These are phyloP conservation scores for Fusarium mundagurra DNA, from an alignment of 2,329 filamentous ascomycete species.

Conservation along the genomic window DNA sequence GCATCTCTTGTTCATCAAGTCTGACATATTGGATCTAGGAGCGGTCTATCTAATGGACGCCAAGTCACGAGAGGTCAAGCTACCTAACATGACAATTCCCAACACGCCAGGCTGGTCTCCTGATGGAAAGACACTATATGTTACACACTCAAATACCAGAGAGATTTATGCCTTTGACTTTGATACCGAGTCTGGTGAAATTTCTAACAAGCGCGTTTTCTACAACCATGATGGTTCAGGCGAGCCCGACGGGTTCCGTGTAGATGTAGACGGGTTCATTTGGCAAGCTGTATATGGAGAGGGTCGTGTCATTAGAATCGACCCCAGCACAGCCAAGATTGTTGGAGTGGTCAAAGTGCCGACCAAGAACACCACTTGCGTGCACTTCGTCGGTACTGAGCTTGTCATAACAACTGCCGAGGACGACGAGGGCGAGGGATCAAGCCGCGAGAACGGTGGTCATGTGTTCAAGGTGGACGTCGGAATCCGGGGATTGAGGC, in stretches of 20 bases:
- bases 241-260: slow-evolving; percentile 84
- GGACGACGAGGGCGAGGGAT: slow-evolving; percentile 72
- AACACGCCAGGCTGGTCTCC: slow-evolving; percentile 86
- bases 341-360: slow-evolving; percentile 80
- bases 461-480: slow-evolving; percentile 82
- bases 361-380: slow-evolving; percentile 82
- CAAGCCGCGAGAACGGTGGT: slow-evolving; percentile 73
- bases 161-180: slow-evolving; percentile 82
- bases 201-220: slow-evolving; percentile 76
- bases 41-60: slow-evolving; percentile 77
- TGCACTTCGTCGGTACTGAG: slow-evolving; percentile 78
- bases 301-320: slow-evolving; percentile 78
- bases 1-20: neutral
- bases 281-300: slow-evolving; percentile 91
- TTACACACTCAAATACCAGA: slow-evolving; percentile 79
- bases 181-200: slow-evolving; percentile 67
- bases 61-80: slow-evolving; percentile 66
- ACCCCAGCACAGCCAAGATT: slow-evolving; percentile 69
- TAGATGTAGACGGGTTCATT: slow-evolving; percentile 85
- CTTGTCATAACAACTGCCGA: slow-evolving; percentile 82
- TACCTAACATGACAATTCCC: slow-evolving; percentile 77
- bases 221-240: slow-evolving; percentile 74
- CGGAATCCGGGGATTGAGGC: slow-evolving; percentile 71
- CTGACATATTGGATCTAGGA: slow-evolving; percentile 57
- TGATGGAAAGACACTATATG: slow-evolving; percentile 79